These are phyloP conservation scores for Stellera chamaejasme DNA, from an alignment of 345 rosid genomes.

Conservation along the genomic window DNA sequence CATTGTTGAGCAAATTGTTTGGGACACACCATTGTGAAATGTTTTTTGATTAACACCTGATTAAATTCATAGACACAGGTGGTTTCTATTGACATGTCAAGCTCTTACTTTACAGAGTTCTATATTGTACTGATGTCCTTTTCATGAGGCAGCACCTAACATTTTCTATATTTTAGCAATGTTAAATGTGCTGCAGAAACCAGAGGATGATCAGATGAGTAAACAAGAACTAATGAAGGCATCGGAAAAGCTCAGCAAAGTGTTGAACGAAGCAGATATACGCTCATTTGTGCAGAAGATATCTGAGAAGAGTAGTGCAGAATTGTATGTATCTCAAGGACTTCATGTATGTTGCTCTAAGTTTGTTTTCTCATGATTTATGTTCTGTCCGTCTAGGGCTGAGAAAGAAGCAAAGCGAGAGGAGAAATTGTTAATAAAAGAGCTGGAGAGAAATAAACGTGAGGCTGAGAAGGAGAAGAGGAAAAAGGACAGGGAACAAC, in stretches of 20 bases:
- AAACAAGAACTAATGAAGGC: conserved; percentile 33
- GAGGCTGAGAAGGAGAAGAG: conserved; percentile 76
- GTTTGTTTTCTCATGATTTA: background rate
- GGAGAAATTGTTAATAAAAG: conserved; percentile 50
- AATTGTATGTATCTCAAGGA: conserved; percentile 38
- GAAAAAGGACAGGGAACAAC: conserved; percentile 53
- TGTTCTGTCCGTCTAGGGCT: conserved; percentile 29
- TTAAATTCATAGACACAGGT: no score
- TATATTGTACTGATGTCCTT: no score
- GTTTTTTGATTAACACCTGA: no score
- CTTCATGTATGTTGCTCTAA: conserved; percentile 1
- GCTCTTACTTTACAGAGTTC: no score
- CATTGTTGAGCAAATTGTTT: no score
- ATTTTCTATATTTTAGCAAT: conserved; percentile 37
- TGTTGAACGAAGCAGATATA: conserved; percentile 51
- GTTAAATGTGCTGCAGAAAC: conserved; percentile 41
- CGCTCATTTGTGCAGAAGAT: conserved; percentile 39
- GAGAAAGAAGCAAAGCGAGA: conserved; percentile 53
- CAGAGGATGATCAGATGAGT: conserved; percentile 24
- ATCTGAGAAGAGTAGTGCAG: conserved; percentile 43
- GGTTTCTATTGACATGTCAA: no score
- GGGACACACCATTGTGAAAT: no score
- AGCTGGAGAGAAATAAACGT: conserved; percentile 59
- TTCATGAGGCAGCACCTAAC: no score
- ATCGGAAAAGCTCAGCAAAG: conserved; percentile 54